Conservation (phyloP, 345 rosid species). For the Iberis pinnata region DNA sequence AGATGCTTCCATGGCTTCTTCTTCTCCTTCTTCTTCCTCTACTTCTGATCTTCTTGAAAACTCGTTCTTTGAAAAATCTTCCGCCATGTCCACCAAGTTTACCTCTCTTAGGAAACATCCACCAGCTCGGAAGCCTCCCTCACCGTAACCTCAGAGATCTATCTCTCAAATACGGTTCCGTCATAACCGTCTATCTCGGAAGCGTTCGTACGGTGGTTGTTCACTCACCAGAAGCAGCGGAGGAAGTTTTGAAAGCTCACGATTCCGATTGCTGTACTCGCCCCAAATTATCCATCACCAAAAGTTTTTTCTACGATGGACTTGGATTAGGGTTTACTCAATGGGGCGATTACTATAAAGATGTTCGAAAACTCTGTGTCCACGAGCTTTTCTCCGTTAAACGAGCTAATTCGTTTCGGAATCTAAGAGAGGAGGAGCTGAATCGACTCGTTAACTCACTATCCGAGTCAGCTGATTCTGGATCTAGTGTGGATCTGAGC, state of each 20-base stretch:
- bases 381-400: slow-evolving; percentile 38
- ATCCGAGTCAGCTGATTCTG: slow-evolving; percentile 22
- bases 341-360: slow-evolving; percentile 34
- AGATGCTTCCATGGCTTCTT: slow-evolving; percentile 23
- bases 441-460: slow-evolving; percentile 25
- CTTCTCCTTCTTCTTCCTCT: slow-evolving; percentile 20
- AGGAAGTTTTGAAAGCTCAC: slow-evolving; percentile 32
- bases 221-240: slow-evolving; percentile 45
- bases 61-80: slow-evolving; percentile 16
- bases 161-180: slow-evolving; percentile 41
- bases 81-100: slow-evolving; percentile 38
- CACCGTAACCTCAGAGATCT: slow-evolving; percentile 35
- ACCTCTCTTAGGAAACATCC: slow-evolving; percentile 45
- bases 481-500: slow-evolving; percentile 22
- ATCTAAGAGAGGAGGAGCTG: slow-evolving; percentile 36
- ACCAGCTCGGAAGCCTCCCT: slow-evolving; percentile 40
- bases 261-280: slow-evolving; percentile 39
- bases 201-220: slow-evolving; percentile 38
- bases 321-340: slow-evolving; percentile 37
- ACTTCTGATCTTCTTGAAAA: slow-evolving; percentile 17
- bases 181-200: slow-evolving; percentile 46
- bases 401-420: slow-evolving; percentile 35
- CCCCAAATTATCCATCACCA: slow-evolving; percentile 24
- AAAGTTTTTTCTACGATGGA: slow-evolving; percentile 33
- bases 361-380: slow-evolving; percentile 31